Evolutionary conservation across 495 filamentous ascomycete genomes (phyloP), one percentile per base, ranked within the genome.

Genomic region (Neurospora sp.): DNA sequence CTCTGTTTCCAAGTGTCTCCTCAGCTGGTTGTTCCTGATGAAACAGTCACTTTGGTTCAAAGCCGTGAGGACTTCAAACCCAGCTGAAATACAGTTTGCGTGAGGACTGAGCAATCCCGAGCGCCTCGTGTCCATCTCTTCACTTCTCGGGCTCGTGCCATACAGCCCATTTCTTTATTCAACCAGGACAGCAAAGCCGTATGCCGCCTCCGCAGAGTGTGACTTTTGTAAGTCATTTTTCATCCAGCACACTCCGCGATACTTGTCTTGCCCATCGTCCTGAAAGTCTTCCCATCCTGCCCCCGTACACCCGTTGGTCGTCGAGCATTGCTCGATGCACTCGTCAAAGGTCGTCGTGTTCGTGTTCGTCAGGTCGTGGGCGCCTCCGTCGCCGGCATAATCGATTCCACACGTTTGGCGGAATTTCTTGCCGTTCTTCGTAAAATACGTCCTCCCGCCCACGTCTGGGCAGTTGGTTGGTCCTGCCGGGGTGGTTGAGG

Each of bases 391-490:
- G 17, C 74, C 77, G 8, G 68, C 69, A 70, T 76, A 78, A 45
- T 79, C 77, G 40, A 79, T 27, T 9, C 72, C 74, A 35, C 77
- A 77, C 35, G 75, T 61, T 6, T 72, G 73, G 17, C 73, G 59
- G 17, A 77, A 79, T 3, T 39, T 70, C 35, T 73, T 75, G 42
- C 65, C 72, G 20, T 72, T 77, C 1, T 69, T 40, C 7, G 74
- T 59, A 1, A 41, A 7, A 40, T 72, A 75, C 40, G 73, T 71
- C 10, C 31, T 70, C 61, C 72, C 73, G 39, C 48, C 40, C 8
- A 44, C 45, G 14, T 41, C 71, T 20, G 72, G 76, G 35, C 77
- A 79, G 5, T 35, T 61, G 53, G 40, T 10, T 12, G 45, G 31
- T 17, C 40, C 65, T 22, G 70, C 69, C 7, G 70, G 22, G 31